Evolutionary conservation across 2,329 filamentous ascomycete species (phyloP), one percentile per base, ranked within the genome.

Genomic region (Fusarium caatingaense): DNA sequence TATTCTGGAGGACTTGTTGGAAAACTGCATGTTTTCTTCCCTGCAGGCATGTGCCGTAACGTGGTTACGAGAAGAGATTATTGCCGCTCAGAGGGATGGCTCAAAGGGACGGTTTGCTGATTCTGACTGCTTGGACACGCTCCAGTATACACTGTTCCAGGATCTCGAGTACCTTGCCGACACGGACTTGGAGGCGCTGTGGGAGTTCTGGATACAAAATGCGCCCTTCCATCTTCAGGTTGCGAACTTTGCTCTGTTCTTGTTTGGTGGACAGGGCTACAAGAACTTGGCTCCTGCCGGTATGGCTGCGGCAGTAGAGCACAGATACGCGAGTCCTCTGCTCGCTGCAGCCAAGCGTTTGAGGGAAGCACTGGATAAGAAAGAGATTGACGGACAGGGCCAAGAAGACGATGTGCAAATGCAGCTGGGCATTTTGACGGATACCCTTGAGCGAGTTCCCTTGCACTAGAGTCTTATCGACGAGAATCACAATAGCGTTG

Each of bases 21-120:
- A 91, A 77, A 89, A 90, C 75, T 91, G 89, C 81, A 84, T 87
- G 70, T 91, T 89, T 71, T 83, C 88, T 4, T 83, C 85, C 1
- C 81, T 91, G 40, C 89, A 90, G 75, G 89, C 87, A 11, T 88
- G 87, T 44, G 89, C 88, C 1, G 83, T 91, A 7, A 83, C 84
- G 6, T 91, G 89, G 89, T 78, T 91, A 34, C 85, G 88, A 56
- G 89, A 91, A 71, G 89, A 91, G 74, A 80, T 91, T 18, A 82
- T 89, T 11, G 76, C 82, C 7, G 84, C 86, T 5, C 78, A 72
- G 27, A 76, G 77, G 42, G 59, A 76, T 25, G 65, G 69, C 16
- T 64, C 73, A 28, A 79, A 76, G 69, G 78, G 75, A 11, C 77
- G 74, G 25, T 91, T 91, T 75, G 78, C 83, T 13, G 83, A 81